Conservation (phyloP, 139 green algal genomes). For the Volvox africanus region DNA sequence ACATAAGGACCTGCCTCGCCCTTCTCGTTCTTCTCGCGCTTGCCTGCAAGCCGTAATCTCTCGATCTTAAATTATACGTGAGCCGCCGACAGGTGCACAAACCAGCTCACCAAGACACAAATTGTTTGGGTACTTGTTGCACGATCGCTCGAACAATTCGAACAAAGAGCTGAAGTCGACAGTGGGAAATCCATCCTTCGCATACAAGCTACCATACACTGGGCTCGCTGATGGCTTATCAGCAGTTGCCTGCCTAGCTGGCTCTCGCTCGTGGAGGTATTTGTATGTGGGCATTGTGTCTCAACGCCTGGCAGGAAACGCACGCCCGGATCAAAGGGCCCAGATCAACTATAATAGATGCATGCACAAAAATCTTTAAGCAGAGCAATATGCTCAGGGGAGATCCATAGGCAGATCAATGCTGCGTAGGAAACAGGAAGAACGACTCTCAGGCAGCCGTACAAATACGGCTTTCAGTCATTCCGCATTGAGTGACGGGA, state of each 20-base stretch:
- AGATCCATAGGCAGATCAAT: too few relatives aligned
- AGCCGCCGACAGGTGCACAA: neutral
- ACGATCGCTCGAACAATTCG: constrained; percentile 80
- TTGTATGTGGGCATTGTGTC: constrained; percentile 17
- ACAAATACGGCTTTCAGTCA: too few relatives aligned
- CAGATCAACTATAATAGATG: too few relatives aligned
- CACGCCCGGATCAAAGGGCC: too few relatives aligned
- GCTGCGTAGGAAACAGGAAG: too few relatives aligned
- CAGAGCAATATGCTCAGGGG: too few relatives aligned
- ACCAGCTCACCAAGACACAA: constrained; percentile 63
- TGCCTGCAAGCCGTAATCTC: neutral
- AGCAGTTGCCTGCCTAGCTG: constrained; percentile 23
- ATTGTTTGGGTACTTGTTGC: constrained; percentile 62
- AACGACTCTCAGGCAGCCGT: too few relatives aligned
- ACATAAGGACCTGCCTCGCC: constrained; percentile 48
- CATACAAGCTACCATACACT: constrained; percentile 63
- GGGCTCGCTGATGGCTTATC: constrained; percentile 53
- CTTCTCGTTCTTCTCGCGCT: constrained; percentile 27
- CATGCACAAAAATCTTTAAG: too few relatives aligned
- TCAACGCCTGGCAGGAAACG: neutral
- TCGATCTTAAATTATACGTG: neutral
- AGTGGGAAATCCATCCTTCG: constrained; percentile 75
- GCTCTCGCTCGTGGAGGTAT: constrained; percentile 48
- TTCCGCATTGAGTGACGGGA: too few relatives aligned
- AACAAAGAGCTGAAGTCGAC: constrained; percentile 75